phyloP scores from a whole-genome alignment of 1,284 basidiomycete genomes.

The Cutaneotrichosporon cutaneum region DNA sequence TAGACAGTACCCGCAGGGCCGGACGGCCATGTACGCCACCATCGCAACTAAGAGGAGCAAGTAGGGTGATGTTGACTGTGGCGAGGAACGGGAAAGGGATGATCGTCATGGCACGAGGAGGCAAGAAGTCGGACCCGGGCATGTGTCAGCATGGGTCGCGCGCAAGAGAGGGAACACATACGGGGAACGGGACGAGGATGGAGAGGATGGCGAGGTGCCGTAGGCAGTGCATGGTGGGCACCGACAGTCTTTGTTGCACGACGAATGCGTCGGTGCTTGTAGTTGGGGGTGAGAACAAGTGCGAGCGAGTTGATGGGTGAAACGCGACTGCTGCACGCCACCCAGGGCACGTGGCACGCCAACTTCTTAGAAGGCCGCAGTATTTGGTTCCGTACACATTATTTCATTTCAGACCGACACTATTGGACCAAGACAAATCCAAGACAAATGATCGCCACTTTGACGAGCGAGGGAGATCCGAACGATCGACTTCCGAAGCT shows the following conservation, averaged over 20 bases:
- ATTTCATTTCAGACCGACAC: no score
- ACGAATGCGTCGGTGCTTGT: no score
- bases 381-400: no score
- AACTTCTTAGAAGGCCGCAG: no score
- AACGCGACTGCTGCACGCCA: no score
- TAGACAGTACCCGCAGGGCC: slow-evolving; percentile 43
- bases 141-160: neutral
- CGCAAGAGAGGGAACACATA: slow-evolving; percentile 18
- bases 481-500: no score
- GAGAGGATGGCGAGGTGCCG: slow-evolving; percentile 10
- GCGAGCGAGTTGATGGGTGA: no score
- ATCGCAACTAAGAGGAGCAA: slow-evolving; percentile 31
- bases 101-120: neutral
- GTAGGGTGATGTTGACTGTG: slow-evolving; percentile 36
- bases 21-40: slow-evolving; percentile 32
- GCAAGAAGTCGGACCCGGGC: neutral
- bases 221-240: slow-evolving; percentile 12
- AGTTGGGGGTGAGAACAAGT: neutral
- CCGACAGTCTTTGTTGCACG: neutral
- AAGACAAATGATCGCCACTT: no score
- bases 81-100: neutral
- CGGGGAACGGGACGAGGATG: slow-evolving; percentile 51
- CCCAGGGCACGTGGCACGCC: no score
- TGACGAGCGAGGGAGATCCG: no score
- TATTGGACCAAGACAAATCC: no score